These are phyloP conservation scores for Benincasa hispida DNA, from an alignment of 306 rosid species.

Conservation along the genomic window DNA sequence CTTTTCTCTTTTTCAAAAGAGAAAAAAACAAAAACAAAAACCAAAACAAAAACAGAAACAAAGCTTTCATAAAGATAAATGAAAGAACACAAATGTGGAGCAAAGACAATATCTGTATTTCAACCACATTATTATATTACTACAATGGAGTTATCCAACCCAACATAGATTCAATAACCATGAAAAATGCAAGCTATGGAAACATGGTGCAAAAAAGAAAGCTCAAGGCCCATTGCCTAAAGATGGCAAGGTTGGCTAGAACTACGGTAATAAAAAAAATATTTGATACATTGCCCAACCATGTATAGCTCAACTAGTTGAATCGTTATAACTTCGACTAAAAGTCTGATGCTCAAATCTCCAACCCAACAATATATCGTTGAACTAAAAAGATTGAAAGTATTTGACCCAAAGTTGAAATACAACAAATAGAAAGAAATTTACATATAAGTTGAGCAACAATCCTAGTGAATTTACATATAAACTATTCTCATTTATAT, in stretches of 20 bases:
- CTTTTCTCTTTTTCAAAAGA: background rate
- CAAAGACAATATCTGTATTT: background rate
- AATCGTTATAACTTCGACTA: no score
- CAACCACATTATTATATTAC: background rate
- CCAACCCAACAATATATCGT: no score
- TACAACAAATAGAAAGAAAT: no score
- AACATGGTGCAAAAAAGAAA: background rate
- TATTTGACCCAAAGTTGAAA: no score
- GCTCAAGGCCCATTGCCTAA: background rate
- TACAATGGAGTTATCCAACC: background rate
- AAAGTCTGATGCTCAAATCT: no score
- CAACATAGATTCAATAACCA: background rate
- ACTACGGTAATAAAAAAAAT: background rate
- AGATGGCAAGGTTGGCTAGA: background rate
- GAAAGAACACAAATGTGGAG: background rate
- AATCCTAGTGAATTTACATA: background rate
- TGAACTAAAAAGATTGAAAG: no score
- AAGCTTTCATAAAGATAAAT: background rate
- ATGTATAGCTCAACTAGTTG: no score
- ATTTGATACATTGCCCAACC: background rate
- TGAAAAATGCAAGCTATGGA: background rate
- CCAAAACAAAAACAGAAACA: no score
- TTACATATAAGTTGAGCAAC: background rate
- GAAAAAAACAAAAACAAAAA: no score
- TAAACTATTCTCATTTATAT: background rate